Percentiles rank a stretch among this genome's conserved stretches.
Conservation (phyloP, 768 basidiomycete species). For the Ramaria sp. region DNA sequence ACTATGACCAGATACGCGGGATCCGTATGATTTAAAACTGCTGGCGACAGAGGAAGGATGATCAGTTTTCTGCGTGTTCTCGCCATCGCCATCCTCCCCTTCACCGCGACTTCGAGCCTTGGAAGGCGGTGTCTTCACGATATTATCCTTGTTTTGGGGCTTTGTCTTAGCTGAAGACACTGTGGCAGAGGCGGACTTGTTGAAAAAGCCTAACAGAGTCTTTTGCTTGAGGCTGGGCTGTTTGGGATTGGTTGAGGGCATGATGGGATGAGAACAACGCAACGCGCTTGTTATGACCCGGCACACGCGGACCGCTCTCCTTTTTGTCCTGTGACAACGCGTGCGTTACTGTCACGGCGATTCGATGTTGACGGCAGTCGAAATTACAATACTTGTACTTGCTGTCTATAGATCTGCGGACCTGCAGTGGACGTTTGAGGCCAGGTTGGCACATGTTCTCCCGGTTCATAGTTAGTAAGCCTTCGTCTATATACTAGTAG, state of each 20-base stretch:
- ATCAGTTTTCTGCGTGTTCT: background rate
- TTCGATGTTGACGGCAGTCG: no score
- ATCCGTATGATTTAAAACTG: background rate
- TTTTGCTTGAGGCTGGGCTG: slow-evolving; percentile 47
- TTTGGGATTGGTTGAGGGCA: slow-evolving; percentile 5
- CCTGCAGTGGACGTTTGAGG: no score
- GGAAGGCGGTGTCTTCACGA: background rate
- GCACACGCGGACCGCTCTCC: no score
- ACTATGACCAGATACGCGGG: background rate
- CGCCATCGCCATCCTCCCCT: background rate
- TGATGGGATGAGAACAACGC: background rate
- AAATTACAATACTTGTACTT: no score
- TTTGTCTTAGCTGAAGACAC: background rate
- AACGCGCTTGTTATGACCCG: no score
- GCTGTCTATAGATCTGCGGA: no score
- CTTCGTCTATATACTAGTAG: no score
- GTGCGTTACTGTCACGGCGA: no score
- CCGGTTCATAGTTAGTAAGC: no score
- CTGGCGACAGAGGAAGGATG: background rate
- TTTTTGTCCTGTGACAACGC: no score
- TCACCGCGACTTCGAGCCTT: background rate
- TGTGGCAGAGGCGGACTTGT: slow-evolving; percentile 12
- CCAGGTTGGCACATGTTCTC: no score
- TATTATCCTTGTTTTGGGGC: background rate
- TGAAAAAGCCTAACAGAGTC: slow-evolving; percentile 62